Percentiles rank a stretch among this genome's conserved stretches.
phyloP scores from a whole-genome alignment of 768 basidiomycete genomes.

The Phaeotremella fagi region DNA sequence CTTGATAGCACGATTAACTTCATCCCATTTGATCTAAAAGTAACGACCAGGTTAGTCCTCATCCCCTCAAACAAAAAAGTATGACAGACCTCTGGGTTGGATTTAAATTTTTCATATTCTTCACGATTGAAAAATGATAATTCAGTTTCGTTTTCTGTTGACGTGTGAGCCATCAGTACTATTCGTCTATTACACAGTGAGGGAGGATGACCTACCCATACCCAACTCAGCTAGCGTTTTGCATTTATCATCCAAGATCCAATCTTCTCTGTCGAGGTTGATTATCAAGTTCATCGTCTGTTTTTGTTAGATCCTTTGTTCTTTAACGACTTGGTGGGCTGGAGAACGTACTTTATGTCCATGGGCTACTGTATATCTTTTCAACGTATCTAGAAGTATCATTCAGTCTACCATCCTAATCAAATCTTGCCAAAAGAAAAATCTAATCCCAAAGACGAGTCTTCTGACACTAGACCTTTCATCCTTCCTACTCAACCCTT shows the following conservation, averaged over 20 bases:
- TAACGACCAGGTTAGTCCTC: no score
- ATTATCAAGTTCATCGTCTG: constrained; percentile 97
- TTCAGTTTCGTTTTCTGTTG: constrained; percentile 89
- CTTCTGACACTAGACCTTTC: no score
- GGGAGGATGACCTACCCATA: constrained; percentile 59
- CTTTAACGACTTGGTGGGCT: not conserved
- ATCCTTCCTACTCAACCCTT: not conserved
- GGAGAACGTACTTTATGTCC: constrained; percentile 69
- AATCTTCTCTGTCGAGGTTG: constrained; percentile 86
- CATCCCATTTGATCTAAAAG: no score
- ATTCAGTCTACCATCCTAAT: not conserved
- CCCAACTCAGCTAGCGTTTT: constrained; percentile 65
- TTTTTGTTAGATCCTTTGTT: not conserved
- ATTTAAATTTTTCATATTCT: constrained; percentile 74
- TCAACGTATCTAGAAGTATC: constrained; percentile 68
- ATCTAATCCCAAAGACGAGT: no score
- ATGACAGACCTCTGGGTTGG: constrained; percentile 82
- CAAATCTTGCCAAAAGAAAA: no score
- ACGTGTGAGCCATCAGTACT: not conserved
- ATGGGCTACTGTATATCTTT: constrained; percentile 90
- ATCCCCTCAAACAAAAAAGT: no score
- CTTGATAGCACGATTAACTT: no score
- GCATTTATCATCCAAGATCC: constrained; percentile 70
- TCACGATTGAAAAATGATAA: constrained; percentile 80
- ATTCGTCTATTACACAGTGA: not conserved